phyloP scores from a whole-genome alignment of 768 basidiomycete genomes.

The Russula olivacea region DNA sequence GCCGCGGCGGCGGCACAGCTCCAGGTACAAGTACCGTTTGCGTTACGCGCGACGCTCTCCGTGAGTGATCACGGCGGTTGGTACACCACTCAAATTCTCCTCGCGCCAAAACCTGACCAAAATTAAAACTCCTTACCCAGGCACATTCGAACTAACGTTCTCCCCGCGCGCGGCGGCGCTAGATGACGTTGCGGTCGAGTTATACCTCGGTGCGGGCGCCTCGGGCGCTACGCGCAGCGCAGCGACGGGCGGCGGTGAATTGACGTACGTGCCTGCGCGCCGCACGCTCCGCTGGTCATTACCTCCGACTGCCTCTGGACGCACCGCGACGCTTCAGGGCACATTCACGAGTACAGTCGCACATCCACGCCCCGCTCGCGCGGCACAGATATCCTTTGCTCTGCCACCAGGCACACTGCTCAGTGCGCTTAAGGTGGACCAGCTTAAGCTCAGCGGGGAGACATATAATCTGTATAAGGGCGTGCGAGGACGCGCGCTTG shows the following conservation, averaged over 20 bases:
- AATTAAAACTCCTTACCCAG: conserved; percentile 34
- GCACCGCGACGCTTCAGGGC: conserved; percentile 55
- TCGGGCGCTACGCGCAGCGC: conserved; percentile 67
- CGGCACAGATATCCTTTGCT: conserved; percentile 66
- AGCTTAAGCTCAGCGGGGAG: conserved; percentile 74
- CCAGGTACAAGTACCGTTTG: conserved; percentile 34
- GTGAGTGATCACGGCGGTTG: conserved; percentile 40
- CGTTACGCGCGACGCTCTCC: conserved; percentile 32
- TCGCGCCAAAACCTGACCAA: background rate
- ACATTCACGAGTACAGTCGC: conserved; percentile 51
- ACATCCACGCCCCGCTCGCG: conserved; percentile 60
- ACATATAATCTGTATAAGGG: conserved; percentile 90
- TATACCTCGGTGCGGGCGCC: conserved; percentile 71
- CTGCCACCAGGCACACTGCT: conserved; percentile 58
- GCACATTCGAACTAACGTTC: conserved; percentile 47
- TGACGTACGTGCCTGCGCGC: conserved; percentile 66
- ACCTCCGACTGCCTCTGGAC: conserved; percentile 51
- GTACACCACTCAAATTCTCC: conserved; percentile 4
- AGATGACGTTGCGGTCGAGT: conserved; percentile 64
- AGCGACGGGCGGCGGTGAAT: conserved; percentile 57
- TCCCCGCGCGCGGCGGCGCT: conserved; percentile 45
- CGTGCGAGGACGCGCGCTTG: conserved; percentile 62
- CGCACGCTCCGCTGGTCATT: conserved; percentile 76
- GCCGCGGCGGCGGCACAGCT: conserved; percentile 25
- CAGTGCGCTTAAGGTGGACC: conserved; percentile 79